A percentile compares a stretch with the other conserved stretches of the same genome.
Conservation (phyloP, 169 alveolate genomes). For the Plasmodium vinckei region DNA sequence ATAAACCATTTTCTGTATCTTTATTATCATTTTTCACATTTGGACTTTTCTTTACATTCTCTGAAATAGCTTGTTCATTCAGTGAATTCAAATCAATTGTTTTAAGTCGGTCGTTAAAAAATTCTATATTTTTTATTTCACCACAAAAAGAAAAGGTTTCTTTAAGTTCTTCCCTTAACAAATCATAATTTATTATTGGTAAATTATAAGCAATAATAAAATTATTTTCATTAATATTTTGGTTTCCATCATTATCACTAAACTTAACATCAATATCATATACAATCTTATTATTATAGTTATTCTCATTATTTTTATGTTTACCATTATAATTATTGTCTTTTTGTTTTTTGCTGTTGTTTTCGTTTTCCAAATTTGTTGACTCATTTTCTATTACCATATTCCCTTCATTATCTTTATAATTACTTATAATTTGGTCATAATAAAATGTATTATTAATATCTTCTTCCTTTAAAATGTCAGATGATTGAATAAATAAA, state of each 20-base stretch:
- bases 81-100: conserved; percentile 44
- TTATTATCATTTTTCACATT: neutral
- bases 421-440: conserved; percentile 25
- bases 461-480: conserved; percentile 57
- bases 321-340: neutral
- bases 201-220: conserved; percentile 52
- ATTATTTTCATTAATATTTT: conserved; percentile 29
- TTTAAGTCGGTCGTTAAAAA: conserved; percentile 63
- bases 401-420: neutral
- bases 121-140: conserved; percentile 43
- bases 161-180: conserved; percentile 35
- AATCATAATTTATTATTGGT: conserved; percentile 50
- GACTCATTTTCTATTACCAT: neutral
- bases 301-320: conserved; percentile 6
- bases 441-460: conserved; percentile 65
- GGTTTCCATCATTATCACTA: neutral
- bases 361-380: neutral
- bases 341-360: neutral
- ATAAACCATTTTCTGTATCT: neutral
- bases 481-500: conserved; percentile 60
- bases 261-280: conserved; percentile 65
- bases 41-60: neutral
- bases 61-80: conserved; percentile 13
- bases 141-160: conserved; percentile 73
- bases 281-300: conserved; percentile 15